Conservation (phyloP, 2,329 filamentous ascomycete species). For the Mycosphaerella sp. region DNA sequence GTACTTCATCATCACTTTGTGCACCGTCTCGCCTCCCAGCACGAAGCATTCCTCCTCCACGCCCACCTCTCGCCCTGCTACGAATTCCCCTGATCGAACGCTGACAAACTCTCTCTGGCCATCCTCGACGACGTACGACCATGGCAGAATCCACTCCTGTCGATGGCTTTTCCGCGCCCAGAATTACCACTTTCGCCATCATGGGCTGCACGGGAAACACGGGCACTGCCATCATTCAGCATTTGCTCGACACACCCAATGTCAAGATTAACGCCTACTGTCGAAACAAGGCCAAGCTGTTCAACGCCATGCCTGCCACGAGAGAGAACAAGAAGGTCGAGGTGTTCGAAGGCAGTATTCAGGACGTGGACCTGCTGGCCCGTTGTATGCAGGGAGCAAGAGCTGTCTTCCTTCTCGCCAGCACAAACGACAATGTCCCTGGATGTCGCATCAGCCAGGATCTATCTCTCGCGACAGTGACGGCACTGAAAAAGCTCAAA, state of each 20-base stretch:
- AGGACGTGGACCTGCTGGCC: constrained; percentile 36
- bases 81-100: background rate
- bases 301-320: constrained; percentile 32
- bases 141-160: background rate
- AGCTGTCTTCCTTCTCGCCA: constrained; percentile 32
- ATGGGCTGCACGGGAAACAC: constrained; percentile 37
- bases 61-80: background rate
- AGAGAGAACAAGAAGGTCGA: constrained; percentile 31
- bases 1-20: background rate
- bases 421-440: constrained; percentile 31
- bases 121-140: background rate
- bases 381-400: constrained; percentile 33
- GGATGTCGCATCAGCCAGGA: constrained; percentile 33
- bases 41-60: background rate
- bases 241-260: constrained; percentile 33
- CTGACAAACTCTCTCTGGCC: background rate
- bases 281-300: constrained; percentile 40
- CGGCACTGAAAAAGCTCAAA: constrained; percentile 36
- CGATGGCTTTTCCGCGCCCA: background rate
- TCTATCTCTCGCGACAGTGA: constrained; percentile 33
- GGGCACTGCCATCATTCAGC: constrained; percentile 39
- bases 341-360: constrained; percentile 35
- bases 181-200: constrained; percentile 14
- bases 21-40: background rate
- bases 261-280: constrained; percentile 40